Conservation (phyloP, 441 rosid species). For the Kokia cookei region DNA sequence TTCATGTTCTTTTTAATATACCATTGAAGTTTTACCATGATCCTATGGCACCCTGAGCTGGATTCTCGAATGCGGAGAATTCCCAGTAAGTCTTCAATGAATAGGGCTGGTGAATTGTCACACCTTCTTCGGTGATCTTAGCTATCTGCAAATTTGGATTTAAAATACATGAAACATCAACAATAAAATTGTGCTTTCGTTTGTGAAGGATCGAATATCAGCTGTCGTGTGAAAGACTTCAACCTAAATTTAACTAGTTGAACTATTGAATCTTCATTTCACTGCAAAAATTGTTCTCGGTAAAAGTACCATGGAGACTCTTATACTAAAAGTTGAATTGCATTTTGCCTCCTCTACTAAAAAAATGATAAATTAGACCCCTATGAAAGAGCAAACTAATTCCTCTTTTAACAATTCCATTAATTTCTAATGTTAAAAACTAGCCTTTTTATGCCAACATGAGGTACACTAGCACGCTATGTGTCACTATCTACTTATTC, state of each 20-base stretch:
- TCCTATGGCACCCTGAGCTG: slow-evolving; percentile 82
- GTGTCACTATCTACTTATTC: too few relatives aligned
- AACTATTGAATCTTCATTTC: too few relatives aligned
- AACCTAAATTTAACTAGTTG: background rate
- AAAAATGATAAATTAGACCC: too few relatives aligned
- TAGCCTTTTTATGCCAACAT: too few relatives aligned
- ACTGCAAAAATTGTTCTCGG: too few relatives aligned
- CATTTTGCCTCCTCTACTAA: too few relatives aligned
- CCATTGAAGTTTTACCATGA: slow-evolving; percentile 44
- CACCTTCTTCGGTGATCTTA: slow-evolving; percentile 88
- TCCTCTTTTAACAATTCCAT: too few relatives aligned
- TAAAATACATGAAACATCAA: background rate
- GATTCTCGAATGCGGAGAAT: slow-evolving; percentile 71
- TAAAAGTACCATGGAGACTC: too few relatives aligned
- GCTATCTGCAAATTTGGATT: slow-evolving; percentile 57
- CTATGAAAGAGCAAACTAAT: too few relatives aligned
- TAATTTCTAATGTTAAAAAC: too few relatives aligned
- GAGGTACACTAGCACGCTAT: too few relatives aligned
- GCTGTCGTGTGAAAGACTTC: background rate
- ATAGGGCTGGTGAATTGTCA: slow-evolving; percentile 76
- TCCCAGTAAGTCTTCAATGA: slow-evolving; percentile 88
- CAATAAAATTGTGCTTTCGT: background rate
- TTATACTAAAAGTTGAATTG: too few relatives aligned
- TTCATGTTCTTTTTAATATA: background rate
- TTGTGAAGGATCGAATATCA: background rate